phyloP scores from a whole-genome alignment of 164 flowering plant species.

The Santalum album region DNA sequence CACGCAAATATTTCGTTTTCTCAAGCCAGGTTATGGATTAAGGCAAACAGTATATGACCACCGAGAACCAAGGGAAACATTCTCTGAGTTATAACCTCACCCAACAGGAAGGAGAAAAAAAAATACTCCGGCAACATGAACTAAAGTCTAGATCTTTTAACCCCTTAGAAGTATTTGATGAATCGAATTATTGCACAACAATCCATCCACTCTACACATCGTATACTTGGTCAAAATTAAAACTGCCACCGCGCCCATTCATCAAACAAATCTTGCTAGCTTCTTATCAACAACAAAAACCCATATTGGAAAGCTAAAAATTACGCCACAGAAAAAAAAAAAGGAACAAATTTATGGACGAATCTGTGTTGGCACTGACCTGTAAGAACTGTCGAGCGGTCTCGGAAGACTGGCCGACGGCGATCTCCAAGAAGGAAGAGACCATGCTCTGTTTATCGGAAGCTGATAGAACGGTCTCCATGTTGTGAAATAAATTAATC shows the following conservation, averaged over 20 bases:
- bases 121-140: too few species aligned
- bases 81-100: too few species aligned
- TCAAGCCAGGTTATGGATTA: too few species aligned
- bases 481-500: not conserved
- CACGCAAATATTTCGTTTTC: too few species aligned
- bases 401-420: constrained; percentile 74
- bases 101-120: too few species aligned
- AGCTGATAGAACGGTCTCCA: constrained; percentile 47
- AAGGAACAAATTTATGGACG: not conserved
- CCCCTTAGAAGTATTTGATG: too few species aligned
- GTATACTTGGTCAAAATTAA: not conserved
- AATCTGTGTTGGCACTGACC: constrained; percentile 26
- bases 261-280: not conserved
- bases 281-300: not conserved
- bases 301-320: not conserved
- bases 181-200: too few species aligned
- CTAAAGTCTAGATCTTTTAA: too few species aligned
- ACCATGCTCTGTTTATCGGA: constrained; percentile 64
- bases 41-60: too few species aligned
- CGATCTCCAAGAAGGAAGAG: constrained; percentile 81
- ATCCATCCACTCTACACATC: not conserved
- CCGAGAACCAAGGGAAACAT: too few species aligned
- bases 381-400: constrained; percentile 84
- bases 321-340: not conserved
- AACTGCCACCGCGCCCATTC: not conserved